Conservation (phyloP, 345 rosid species). For the Salix viminalis region DNA sequence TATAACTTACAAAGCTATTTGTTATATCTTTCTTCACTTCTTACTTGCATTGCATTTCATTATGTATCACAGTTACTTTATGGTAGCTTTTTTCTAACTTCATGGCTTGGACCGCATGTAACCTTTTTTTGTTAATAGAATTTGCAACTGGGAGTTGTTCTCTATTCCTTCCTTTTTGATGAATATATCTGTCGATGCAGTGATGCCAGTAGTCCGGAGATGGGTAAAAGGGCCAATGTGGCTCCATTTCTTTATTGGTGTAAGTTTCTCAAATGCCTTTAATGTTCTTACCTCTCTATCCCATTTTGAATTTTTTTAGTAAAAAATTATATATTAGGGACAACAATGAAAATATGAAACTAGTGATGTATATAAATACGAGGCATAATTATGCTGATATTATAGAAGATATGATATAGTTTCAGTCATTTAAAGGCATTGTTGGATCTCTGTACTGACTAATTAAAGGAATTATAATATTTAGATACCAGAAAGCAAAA, state of each 20-base stretch:
- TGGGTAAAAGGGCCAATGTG: slow-evolving; percentile 91
- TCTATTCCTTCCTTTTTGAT: not conserved
- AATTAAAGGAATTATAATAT: too few species aligned
- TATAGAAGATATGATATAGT: too few species aligned
- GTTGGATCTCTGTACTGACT: too few species aligned
- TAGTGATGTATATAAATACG: too few species aligned
- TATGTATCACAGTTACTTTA: not conserved
- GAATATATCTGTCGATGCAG: slow-evolving; percentile 39
- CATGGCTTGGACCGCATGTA: not conserved
- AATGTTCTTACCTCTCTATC: not conserved
- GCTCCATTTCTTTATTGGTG: slow-evolving; percentile 91
- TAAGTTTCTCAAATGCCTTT: slow-evolving; percentile 37
- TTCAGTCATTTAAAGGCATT: too few species aligned
- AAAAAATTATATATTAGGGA: too few species aligned
- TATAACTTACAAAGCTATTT: not conserved
- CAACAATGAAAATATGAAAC: too few species aligned
- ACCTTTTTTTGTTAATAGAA: not conserved
- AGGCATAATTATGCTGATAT: too few species aligned
- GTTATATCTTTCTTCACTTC: not conserved
- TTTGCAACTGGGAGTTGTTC: too few species aligned
- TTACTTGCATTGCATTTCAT: not conserved
- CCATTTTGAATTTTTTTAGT: not conserved
- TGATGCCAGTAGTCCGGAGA: slow-evolving; percentile 72
- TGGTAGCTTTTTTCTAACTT: not conserved
- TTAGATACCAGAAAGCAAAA: too few species aligned